A percentile compares a stretch with the other conserved stretches of the same genome.
Evolutionary conservation across 164 flowering plant genomes (phyloP).

Genomic region (Tetrastigma voinierianum): DNA sequence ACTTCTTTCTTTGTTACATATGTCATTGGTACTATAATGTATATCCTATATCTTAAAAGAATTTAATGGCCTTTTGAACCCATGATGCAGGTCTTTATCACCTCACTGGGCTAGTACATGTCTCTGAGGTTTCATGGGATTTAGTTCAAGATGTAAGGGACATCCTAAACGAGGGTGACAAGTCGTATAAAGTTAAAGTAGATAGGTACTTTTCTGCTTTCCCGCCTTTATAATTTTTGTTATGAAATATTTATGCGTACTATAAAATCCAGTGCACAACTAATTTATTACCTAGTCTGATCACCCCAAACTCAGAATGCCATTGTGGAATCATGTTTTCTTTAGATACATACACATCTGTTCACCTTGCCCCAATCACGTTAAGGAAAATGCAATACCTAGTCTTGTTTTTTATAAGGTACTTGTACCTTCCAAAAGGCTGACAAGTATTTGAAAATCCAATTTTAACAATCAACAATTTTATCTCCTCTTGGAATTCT

Average conservation of each 20-base stretch:
- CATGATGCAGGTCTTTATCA: slow-evolving; percentile 64
- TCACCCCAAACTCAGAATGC: neutral
- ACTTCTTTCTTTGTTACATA: slow-evolving; percentile 9
- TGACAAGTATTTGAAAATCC: too few species aligned
- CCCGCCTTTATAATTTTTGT: neutral
- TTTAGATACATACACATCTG: too few species aligned
- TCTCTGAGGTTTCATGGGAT: slow-evolving; percentile 98
- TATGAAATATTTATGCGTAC: neutral
- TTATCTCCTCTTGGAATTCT: too few species aligned
- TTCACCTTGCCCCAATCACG: too few species aligned
- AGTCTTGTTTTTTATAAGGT: too few species aligned
- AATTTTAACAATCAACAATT: too few species aligned
- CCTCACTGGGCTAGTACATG: slow-evolving; percentile 86
- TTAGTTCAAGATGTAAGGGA: slow-evolving; percentile 87
- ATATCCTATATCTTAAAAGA: too few species aligned
- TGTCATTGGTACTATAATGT: neutral
- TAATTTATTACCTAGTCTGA: neutral
- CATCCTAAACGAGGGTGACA: slow-evolving; percentile 76
- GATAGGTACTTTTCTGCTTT: slow-evolving; percentile 55
- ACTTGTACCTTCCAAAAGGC: too few species aligned
- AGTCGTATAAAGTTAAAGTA: slow-evolving; percentile 64
- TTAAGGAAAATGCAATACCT: too few species aligned
- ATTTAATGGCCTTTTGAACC: slow-evolving; percentile 9
- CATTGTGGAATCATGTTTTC: neutral
- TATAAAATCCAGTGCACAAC: neutral